Evolutionary conservation across 768 basidiomycete species (phyloP), one percentile per base, ranked within the genome.

Genomic region (Russula vinacea): DNA sequence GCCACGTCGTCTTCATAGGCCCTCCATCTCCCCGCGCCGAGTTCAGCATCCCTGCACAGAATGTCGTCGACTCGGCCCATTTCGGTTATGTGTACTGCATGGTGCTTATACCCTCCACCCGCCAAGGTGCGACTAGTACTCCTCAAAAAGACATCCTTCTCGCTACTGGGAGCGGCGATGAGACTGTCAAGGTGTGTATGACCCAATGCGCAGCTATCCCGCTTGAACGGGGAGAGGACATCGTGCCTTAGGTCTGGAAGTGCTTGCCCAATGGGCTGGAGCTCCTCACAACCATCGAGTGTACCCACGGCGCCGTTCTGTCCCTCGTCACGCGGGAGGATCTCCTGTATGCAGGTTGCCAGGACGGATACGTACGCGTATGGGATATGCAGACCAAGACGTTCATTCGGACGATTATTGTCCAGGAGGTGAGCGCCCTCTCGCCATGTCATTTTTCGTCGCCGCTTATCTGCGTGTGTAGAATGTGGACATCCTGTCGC

Each of bases 81-180:
- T 95, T 86, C 72, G 96, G 96, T 10, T 98, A 98, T 71, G 82
- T 98, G 14, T 95, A 96, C 72, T 92, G 89, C 69, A 86, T 94
- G 85, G 76, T 79, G 16, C 73, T 84, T 17, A 69, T 81, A 13
- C 77, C 78, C 24, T 77, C 75, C 17, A 74, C 72, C n/a, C 72
- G 74, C 52, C 76, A 76, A 60, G 79, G 77, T 17, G 76, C 75
- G 2, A 71, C 76, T 52, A 74, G 77, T 29, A 64, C 67, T 19
- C n/a, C 8, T 40, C 60, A 73, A 16, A 70, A 65, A 17, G 69
- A 64, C n/a, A 71, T 74, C 39, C 81, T 84, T 60, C 80, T 97
- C 16, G 83, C 89, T 14, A 93, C 92, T 16, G 94, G 94, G 16
- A 89, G 92, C 64, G 96, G 96, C 0, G 96, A 98, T 67, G 92